Evolutionary conservation across 768 basidiomycete genomes (phyloP).

Genomic region (Pulveroboletus frians): DNA sequence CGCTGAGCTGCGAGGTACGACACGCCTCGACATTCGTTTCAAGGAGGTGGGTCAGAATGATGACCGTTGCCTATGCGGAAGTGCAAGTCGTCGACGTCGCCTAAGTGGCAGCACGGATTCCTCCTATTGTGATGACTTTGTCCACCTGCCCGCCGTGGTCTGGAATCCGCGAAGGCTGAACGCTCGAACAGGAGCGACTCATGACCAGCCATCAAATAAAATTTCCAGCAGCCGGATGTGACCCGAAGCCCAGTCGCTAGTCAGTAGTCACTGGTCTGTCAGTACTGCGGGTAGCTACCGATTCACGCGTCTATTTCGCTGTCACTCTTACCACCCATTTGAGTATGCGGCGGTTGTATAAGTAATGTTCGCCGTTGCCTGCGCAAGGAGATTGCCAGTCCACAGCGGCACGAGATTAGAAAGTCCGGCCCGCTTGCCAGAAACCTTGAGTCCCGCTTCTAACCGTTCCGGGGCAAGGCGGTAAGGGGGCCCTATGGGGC

Average conservation of each 20-base stretch:
- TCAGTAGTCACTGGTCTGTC: not conserved
- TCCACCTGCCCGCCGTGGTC: conserved; percentile 1
- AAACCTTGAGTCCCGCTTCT: conserved; percentile 6
- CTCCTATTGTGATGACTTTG: not conserved
- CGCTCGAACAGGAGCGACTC: not conserved
- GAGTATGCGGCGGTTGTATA: not conserved
- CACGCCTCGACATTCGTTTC: too few species aligned
- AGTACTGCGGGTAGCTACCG: not conserved
- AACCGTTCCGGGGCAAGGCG: conserved; percentile 3
- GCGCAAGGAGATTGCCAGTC: conserved; percentile 7
- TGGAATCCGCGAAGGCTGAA: conserved; percentile 8
- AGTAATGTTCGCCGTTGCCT: not conserved
- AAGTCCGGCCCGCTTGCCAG: conserved; percentile 2
- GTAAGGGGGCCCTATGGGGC: not conserved
- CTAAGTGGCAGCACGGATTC: conserved; percentile 1
- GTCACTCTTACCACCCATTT: conserved; percentile 5
- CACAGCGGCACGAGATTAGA: conserved; percentile 8
- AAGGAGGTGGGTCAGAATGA: not conserved
- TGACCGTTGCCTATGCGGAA: conserved; percentile 11
- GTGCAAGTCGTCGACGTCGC: conserved; percentile 2
- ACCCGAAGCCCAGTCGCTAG: not conserved
- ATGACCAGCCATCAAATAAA: conserved; percentile 3
- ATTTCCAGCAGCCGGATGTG: not conserved
- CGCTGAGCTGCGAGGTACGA: too few species aligned
- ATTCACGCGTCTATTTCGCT: conserved; percentile 3